A percentile compares a stretch with the other conserved stretches of the same genome.
Evolutionary conservation across 2,329 filamentous ascomycete species (phyloP).

Genomic region (Cryoendolithus antarcticus): DNA sequence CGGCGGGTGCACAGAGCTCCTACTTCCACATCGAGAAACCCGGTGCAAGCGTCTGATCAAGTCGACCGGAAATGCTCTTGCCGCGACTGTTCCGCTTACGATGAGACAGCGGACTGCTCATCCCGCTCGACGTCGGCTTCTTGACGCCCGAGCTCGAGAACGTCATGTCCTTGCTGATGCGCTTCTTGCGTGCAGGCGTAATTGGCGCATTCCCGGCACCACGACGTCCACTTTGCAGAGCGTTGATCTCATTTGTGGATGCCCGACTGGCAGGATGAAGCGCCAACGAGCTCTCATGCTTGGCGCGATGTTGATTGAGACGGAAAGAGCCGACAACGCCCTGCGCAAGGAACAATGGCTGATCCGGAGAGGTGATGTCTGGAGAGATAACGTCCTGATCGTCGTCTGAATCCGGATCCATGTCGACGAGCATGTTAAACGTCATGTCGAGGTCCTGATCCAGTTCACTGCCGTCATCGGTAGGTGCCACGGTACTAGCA

Average conservation of each 20-base stretch:
- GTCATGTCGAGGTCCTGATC: conserved; percentile 1
- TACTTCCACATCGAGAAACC: conserved; percentile 2
- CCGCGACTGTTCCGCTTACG: conserved; percentile 12
- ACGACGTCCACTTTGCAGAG: conserved; percentile 52
- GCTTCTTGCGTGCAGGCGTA: conserved; percentile 48
- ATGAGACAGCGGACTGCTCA: conserved; percentile 10
- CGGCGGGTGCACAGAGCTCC: background rate
- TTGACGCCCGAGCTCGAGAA: conserved; percentile 17
- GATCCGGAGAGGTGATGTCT: conserved; percentile 19
- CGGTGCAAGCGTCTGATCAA: conserved; percentile 5
- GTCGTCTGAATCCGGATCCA: conserved; percentile 29
- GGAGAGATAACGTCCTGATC: conserved; percentile 27
- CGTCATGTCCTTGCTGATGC: conserved; percentile 16
- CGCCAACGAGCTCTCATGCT: conserved; percentile 40
- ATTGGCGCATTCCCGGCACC: conserved; percentile 55
- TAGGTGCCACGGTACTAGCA: conserved; percentile 2
- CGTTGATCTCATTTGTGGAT: conserved; percentile 50
- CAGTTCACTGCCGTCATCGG: conserved; percentile 2
- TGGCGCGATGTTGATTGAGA: conserved; percentile 40
- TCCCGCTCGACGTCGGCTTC: conserved; percentile 9
- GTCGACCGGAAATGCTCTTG: conserved; percentile 4
- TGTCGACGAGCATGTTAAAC: conserved; percentile 5
- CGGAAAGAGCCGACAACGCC: conserved; percentile 70
- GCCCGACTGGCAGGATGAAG: conserved; percentile 50
- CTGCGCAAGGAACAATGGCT: conserved; percentile 33